A percentile compares a stretch with the other conserved stretches of the same genome.
These are phyloP conservation scores for Globisporangium yorkense DNA, from an alignment of 352 stramenopile genomes.

Conservation along the genomic window DNA sequence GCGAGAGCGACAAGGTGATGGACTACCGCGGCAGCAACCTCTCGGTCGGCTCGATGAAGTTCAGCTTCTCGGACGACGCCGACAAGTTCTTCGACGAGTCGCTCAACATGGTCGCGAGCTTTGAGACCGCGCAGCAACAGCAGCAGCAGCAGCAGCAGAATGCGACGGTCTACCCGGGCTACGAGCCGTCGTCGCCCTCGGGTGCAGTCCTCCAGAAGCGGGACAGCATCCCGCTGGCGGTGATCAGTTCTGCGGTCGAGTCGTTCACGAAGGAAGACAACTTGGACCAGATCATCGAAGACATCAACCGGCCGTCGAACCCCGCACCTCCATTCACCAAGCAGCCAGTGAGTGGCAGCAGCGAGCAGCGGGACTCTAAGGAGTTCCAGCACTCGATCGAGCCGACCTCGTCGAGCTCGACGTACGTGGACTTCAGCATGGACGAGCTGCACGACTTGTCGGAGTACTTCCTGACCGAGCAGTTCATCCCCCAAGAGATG, in stretches of 20 bases:
- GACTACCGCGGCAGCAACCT: slow-evolving; percentile 53
- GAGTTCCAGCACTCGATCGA: slow-evolving; percentile 19
- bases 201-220: slow-evolving; percentile 24
- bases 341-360: slow-evolving; percentile 18
- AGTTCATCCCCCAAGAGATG: slow-evolving; percentile 20
- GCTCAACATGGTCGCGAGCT: slow-evolving; percentile 30
- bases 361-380: slow-evolving; percentile 20
- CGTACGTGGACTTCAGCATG: slow-evolving; percentile 50
- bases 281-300: slow-evolving; percentile 70
- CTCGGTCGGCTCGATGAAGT: slow-evolving; percentile 65
- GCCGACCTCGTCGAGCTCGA: slow-evolving; percentile 31
- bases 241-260: slow-evolving; percentile 58
- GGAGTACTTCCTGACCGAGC: slow-evolving; percentile 64
- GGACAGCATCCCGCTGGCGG: slow-evolving; percentile 63
- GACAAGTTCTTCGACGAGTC: slow-evolving; percentile 65
- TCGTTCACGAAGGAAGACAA: slow-evolving; percentile 74
- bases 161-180: slow-evolving; percentile 8
- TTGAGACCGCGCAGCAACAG: slow-evolving; percentile 8
- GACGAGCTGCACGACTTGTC: slow-evolving; percentile 74
- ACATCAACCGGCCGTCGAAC: slow-evolving; percentile 53
- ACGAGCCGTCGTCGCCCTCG: slow-evolving; percentile 4
- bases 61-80: slow-evolving; percentile 62
- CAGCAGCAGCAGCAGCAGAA: slow-evolving; percentile 14
- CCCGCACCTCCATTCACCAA: slow-evolving; percentile 33
- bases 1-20: slow-evolving; percentile 22